phyloP scores from a whole-genome alignment of 768 basidiomycete genomes.

The Boletus rufocinnamomeus region DNA sequence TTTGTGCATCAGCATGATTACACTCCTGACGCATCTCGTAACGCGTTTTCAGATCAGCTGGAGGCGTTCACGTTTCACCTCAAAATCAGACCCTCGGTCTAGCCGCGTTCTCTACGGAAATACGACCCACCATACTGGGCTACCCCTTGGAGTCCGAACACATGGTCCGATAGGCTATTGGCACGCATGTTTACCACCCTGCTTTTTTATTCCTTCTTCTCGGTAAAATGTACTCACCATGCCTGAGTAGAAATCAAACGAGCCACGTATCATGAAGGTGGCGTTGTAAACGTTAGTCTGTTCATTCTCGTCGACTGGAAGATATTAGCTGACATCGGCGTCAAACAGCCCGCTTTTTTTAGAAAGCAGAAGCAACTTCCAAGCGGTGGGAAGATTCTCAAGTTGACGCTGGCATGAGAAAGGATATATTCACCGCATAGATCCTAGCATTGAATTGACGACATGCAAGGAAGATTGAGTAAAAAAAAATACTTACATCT shows the following conservation, averaged over 20 bases:
- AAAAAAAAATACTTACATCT: background rate
- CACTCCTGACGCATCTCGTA: background rate
- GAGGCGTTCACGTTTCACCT: background rate
- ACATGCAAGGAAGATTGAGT: slow-evolving; percentile 3
- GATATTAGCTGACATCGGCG: no score
- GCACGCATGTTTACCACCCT: background rate
- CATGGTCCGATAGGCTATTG: background rate
- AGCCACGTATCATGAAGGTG: background rate
- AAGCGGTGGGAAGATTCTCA: slow-evolving; percentile 13
- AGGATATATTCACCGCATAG: background rate
- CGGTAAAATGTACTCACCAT: background rate
- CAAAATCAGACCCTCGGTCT: background rate
- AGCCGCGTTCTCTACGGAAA: background rate
- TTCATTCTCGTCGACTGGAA: background rate
- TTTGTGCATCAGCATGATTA: background rate
- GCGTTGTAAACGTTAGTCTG: background rate
- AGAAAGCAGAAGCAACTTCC: background rate
- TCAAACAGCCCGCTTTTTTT: background rate
- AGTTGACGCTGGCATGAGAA: slow-evolving; percentile 14
- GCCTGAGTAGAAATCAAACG: background rate
- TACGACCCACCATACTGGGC: background rate
- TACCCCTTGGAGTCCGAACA: background rate
- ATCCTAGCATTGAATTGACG: background rate
- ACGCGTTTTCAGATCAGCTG: background rate
- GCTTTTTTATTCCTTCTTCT: background rate